phyloP scores from a whole-genome alignment of 1,139 yeast species.

The Blastobotrys arbuscula region DNA sequence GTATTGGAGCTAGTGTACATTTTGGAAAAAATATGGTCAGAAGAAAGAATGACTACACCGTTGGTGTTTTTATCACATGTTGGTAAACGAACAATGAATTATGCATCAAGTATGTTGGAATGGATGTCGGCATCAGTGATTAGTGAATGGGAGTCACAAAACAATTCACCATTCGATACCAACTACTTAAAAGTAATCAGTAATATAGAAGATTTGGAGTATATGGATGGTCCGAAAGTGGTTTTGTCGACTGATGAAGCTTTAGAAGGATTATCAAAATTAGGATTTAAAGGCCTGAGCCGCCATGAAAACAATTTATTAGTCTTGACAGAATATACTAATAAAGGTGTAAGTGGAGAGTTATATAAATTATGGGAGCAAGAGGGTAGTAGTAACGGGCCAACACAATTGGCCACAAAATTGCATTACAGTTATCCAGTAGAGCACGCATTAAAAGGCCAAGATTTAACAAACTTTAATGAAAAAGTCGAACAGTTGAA shows the following conservation, averaged over 20 bases:
- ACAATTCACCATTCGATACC: slow-evolving; percentile 59
- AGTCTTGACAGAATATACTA: slow-evolving; percentile 56
- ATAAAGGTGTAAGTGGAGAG: no score
- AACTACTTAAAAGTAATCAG: slow-evolving; percentile 51
- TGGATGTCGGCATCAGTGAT: slow-evolving; percentile 87
- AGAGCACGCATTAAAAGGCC: slow-evolving; percentile 34
- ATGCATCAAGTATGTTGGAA: slow-evolving; percentile 85
- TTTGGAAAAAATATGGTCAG: slow-evolving; percentile 54
- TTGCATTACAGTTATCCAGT: slow-evolving; percentile 20
- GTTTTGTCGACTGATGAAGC: slow-evolving; percentile 77
- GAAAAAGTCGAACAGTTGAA: slow-evolving; percentile 38
- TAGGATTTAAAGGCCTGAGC: slow-evolving; percentile 55
- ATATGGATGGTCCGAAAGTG: slow-evolving; percentile 65
- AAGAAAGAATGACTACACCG: slow-evolving; percentile 52
- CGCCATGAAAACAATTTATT: slow-evolving; percentile 62
- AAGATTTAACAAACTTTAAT: slow-evolving; percentile 31
- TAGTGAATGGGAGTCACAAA: slow-evolving; percentile 73
- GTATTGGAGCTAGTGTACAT: slow-evolving; percentile 72
- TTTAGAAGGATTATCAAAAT: slow-evolving; percentile 60
- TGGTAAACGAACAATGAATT: slow-evolving; percentile 71
- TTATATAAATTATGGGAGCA: slow-evolving; percentile 56
- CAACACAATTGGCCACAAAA: slow-evolving; percentile 22
- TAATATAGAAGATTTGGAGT: slow-evolving; percentile 52
- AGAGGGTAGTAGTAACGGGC: slow-evolving; percentile 7
- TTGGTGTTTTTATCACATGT: slow-evolving; percentile 71